Percentiles rank a stretch among this genome's conserved stretches.
phyloP scores from a whole-genome alignment of 148 eudicot species.

The Vaccinium macrocarpon region DNA sequence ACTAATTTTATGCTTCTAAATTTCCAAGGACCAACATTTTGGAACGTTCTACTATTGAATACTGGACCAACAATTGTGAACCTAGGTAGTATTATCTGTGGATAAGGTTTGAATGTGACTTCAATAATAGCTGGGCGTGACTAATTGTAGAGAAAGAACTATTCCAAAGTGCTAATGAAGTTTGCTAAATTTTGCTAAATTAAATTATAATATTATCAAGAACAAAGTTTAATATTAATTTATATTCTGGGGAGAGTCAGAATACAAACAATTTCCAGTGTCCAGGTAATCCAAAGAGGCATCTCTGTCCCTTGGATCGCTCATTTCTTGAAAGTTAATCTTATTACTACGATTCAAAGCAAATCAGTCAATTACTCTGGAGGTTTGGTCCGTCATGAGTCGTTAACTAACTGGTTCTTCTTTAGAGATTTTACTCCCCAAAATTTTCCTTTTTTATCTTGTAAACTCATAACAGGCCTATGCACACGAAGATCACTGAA shows the following conservation, averaged over 20 bases:
- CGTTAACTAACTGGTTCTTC: not conserved
- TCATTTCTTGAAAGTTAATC: not conserved
- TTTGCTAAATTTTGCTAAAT: not conserved
- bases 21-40: not conserved
- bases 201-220: not conserved
- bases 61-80: not conserved
- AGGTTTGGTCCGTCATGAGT: not conserved
- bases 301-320: not conserved
- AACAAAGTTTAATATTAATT: not conserved
- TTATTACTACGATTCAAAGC: not conserved
- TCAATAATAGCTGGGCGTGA: not conserved
- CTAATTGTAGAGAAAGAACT: not conserved
- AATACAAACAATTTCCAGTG: not conserved
- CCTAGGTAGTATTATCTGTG: not conserved
- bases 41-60: not conserved
- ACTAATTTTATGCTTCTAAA: not conserved
- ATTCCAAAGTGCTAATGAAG: not conserved
- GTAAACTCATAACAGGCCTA: not conserved
- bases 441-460: not conserved
- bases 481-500: not conserved
- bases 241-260: not conserved
- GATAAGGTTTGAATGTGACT: not conserved
- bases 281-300: not conserved
- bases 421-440: not conserved
- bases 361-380: not conserved